Evolutionary conservation across 2,329 filamentous ascomycete genomes (phyloP), one percentile per base, ranked within the genome.

Genomic region (Bipolaris cookei): DNA sequence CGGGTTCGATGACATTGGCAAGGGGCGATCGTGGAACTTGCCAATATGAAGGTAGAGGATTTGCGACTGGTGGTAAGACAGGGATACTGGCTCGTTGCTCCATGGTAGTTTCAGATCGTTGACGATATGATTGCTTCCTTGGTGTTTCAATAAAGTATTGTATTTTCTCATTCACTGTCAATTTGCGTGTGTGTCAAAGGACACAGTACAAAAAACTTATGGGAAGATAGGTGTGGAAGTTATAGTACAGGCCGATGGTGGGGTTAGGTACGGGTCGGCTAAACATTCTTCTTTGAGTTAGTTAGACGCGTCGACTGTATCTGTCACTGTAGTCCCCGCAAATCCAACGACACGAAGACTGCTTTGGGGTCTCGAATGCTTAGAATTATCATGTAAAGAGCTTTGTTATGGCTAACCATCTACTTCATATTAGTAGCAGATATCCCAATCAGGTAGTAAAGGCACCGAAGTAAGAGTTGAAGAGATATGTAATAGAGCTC

Each of bases 31-130:
- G 75, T 11, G 77, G 75, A 1, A 65, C 61, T 45, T 79, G 77
- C 78, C 78, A 80, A 62, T 79, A 80, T 4, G 77, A 79, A 6
- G 70, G 64, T 5, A 76, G 67, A 5, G 77, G 76, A 20, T 72
- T 63, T 18, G 65, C 20, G 14, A 69, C 55, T 11, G 78, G 78
- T 16, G 71, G 65, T 4, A 55, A 54, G 8, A 76, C 72, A 14
- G 71, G 72, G 23, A 76, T 70, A 4, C 51, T 63, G 0, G 66
- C 63, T 28, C 72, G 64, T 18, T 45, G 47, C 52, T 76, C 70
- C 74, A 76, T 76, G 32, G 3, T 10, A 3, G 16, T 11, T 28
- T 46, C 3, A 6, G 21, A 34, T 32, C 6, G 3, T 32, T 32
- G 13, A 20, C 1, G 5, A 28, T 30, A 13, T 11, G 10, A 3